Percentiles rank a stretch among this genome's conserved stretches.
phyloP scores from a whole-genome alignment of 2,329 filamentous ascomycete genomes.

The Diplodia scrobiculata region DNA sequence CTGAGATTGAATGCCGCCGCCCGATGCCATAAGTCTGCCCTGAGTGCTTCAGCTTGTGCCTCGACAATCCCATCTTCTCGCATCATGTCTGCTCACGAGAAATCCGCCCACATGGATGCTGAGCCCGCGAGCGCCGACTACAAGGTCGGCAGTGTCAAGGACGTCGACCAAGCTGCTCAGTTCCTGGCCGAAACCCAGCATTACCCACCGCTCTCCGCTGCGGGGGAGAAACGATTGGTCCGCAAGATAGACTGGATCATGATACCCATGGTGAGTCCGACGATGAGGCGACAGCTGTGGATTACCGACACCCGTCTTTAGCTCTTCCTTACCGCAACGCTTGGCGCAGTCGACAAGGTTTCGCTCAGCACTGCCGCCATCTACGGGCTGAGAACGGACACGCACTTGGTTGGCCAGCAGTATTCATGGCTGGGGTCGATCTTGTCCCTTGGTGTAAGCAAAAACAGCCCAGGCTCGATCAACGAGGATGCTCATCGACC shows the following conservation, averaged over 20 bases:
- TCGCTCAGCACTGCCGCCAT: slow-evolving; percentile 51
- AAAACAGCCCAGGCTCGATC: background rate
- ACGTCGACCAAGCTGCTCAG: slow-evolving; percentile 37
- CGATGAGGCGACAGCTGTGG: slow-evolving; percentile 48
- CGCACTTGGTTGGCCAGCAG: slow-evolving; percentile 52
- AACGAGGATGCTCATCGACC: background rate
- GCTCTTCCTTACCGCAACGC: slow-evolving; percentile 30
- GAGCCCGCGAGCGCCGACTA: slow-evolving; percentile 7
- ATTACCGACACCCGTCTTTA: slow-evolving; percentile 39
- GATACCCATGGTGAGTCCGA: slow-evolving; percentile 24
- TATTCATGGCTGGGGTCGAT: slow-evolving; percentile 64
- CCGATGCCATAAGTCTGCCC: background rate
- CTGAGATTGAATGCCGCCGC: background rate
- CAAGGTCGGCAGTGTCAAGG: slow-evolving; percentile 11
- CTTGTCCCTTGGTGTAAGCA: slow-evolving; percentile 48
- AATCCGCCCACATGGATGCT: slow-evolving; percentile 3
- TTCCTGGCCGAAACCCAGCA: slow-evolving; percentile 34
- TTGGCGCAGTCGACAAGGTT: slow-evolving; percentile 50
- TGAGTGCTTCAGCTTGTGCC: background rate
- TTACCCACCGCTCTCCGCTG: slow-evolving; percentile 34
- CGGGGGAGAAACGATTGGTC: slow-evolving; percentile 35
- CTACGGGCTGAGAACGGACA: slow-evolving; percentile 54
- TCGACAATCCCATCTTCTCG: background rate
- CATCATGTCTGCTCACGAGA: slow-evolving; percentile 2
- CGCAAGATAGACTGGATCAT: slow-evolving; percentile 27